Evolutionary conservation across 805 yeast species (phyloP).

Genomic region (Myxozyma melibiosi): DNA sequence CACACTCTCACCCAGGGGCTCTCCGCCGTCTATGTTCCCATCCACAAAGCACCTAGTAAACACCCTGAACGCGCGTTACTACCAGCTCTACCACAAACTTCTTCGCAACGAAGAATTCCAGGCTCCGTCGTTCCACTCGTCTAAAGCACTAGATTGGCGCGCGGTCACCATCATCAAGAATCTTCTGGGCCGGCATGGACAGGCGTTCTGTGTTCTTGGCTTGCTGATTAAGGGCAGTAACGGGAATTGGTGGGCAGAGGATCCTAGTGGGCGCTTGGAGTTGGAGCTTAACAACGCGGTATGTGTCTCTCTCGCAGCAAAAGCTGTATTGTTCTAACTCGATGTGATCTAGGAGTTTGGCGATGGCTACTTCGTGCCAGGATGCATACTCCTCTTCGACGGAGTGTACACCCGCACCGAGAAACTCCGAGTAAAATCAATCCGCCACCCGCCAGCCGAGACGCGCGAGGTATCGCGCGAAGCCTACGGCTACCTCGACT

Average conservation of each 20-base stretch:
- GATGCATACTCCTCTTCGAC: conserved; percentile 77
- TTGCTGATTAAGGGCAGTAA: conserved; percentile 61
- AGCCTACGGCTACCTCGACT: conserved; percentile 77
- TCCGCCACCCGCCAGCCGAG: conserved; percentile 90
- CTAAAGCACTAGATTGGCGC: conserved; percentile 29
- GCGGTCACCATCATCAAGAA: conserved; percentile 76
- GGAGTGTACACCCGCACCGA: conserved; percentile 69
- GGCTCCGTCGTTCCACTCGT: conserved; percentile 48
- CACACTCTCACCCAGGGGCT: conserved; percentile 8
- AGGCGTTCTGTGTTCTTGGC: conserved; percentile 76
- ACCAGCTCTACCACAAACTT: conserved; percentile 67
- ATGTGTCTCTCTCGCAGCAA: conserved; percentile 24
- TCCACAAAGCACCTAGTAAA: conserved; percentile 53
- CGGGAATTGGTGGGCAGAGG: conserved; percentile 79
- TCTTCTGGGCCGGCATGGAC: conserved; percentile 80
- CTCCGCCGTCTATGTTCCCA: conserved; percentile 21
- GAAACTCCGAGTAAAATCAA: conserved; percentile 70
- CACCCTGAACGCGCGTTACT: conserved; percentile 43
- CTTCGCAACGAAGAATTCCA: conserved; percentile 77
- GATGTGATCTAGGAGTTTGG: conserved; percentile 49
- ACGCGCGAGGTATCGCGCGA: conserved; percentile 65
- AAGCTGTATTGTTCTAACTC: background rate
- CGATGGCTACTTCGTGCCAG: conserved; percentile 67
- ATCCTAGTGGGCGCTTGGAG: conserved; percentile 72
- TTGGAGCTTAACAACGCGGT: conserved; percentile 56